Percentiles rank a stretch among this genome's conserved stretches.
phyloP scores from a whole-genome alignment of 257 asterid species.

The Osmanthus fragrans region DNA sequence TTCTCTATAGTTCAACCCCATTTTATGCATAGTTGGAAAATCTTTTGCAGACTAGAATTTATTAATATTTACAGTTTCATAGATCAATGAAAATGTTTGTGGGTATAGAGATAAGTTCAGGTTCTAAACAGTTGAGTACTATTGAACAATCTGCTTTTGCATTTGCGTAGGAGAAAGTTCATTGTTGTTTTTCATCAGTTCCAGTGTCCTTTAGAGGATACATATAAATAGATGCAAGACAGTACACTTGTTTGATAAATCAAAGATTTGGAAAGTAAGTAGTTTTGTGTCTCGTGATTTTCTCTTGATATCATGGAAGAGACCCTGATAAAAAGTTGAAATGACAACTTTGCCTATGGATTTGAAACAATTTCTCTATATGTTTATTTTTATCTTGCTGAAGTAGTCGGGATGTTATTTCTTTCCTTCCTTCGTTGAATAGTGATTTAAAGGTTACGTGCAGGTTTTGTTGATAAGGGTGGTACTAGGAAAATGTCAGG shows the following conservation, averaged over 20 bases:
- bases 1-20: background rate
- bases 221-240: background rate
- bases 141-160: background rate
- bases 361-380: background rate
- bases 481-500: conserved; percentile 57
- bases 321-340: background rate
- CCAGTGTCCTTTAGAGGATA: background rate
- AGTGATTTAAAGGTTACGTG: background rate
- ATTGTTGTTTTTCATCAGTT: background rate
- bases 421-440: background rate
- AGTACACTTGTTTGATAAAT: background rate
- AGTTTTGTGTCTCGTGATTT: background rate
- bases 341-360: background rate
- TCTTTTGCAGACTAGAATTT: background rate
- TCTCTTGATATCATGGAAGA: conserved; percentile 8
- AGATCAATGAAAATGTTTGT: conserved; percentile 6
- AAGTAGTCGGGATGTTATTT: background rate
- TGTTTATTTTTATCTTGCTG: background rate
- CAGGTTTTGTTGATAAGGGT: conserved; percentile 29
- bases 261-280: conserved; percentile 13
- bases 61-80: background rate
- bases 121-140: background rate
- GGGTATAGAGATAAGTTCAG: background rate
- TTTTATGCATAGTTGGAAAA: background rate
- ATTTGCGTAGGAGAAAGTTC: background rate